Percentiles rank a stretch among this genome's conserved stretches.
Evolutionary conservation across 2,329 filamentous ascomycete species (phyloP).

Genomic region (Penicillium sp.): DNA sequence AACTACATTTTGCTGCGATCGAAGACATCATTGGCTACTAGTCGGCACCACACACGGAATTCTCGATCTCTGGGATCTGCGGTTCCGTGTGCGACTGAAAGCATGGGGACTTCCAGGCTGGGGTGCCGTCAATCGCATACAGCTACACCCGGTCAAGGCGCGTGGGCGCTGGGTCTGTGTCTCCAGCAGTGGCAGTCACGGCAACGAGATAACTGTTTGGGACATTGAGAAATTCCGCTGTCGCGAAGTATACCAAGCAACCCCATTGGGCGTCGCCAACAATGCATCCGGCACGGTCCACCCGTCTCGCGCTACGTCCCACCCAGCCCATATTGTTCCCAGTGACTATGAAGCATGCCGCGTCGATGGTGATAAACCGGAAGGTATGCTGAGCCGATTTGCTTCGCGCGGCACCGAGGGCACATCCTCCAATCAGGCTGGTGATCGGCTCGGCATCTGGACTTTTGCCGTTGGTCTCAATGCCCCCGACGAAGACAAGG

Average conservation of each 20-base stretch:
- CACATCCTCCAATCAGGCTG: slow-evolving; percentile 13
- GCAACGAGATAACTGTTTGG: slow-evolving; percentile 87
- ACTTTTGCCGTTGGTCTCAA: slow-evolving; percentile 74
- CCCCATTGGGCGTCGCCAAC: slow-evolving; percentile 33
- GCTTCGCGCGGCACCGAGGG: slow-evolving; percentile 52
- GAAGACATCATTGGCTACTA: slow-evolving; percentile 84
- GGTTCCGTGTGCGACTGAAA: slow-evolving; percentile 86
- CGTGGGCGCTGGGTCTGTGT: slow-evolving; percentile 85
- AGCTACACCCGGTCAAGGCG: slow-evolving; percentile 75
- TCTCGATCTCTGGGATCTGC: slow-evolving; percentile 90
- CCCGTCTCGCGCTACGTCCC: slow-evolving; percentile 51
- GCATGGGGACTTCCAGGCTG: slow-evolving; percentile 85
- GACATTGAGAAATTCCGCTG: slow-evolving; percentile 89
- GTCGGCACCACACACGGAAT: slow-evolving; percentile 92
- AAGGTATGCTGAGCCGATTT: slow-evolving; percentile 84
- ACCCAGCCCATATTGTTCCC: slow-evolving; percentile 22
- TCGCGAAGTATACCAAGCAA: slow-evolving; percentile 78
- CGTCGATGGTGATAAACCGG: slow-evolving; percentile 84
- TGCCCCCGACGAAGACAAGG: slow-evolving; percentile 63
- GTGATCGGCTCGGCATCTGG: slow-evolving; percentile 60
- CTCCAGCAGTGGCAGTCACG: slow-evolving; percentile 80
- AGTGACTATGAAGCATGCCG: slow-evolving; percentile 81
- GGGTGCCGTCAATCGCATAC: slow-evolving; percentile 75
- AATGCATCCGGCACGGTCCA: slow-evolving; percentile 41
- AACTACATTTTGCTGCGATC: slow-evolving; percentile 87